A percentile compares a stretch with the other conserved stretches of the same genome.
phyloP scores from a whole-genome alignment of 2,329 filamentous ascomycete genomes.

The Sporothrix brasiliensis region DNA sequence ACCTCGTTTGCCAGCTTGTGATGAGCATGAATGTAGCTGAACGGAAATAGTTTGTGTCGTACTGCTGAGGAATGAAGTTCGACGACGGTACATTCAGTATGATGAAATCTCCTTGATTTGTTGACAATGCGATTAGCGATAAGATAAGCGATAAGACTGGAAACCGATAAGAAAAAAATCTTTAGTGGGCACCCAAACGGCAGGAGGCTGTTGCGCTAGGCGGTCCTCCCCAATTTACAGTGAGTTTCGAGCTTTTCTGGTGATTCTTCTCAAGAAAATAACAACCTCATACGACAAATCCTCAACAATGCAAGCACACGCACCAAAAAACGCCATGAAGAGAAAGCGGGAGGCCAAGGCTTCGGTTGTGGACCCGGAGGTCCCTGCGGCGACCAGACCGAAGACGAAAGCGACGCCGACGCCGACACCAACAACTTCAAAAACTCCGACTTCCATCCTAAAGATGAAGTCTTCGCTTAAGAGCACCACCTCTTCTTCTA shows the following conservation, averaged over 20 bases:
- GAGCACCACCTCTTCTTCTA: background rate
- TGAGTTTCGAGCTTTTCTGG: background rate
- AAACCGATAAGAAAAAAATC: conserved; percentile 29
- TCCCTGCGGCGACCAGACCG: conserved; percentile 9
- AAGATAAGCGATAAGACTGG: conserved; percentile 29
- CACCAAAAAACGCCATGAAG: conserved; percentile 27
- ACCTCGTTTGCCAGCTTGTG: background rate
- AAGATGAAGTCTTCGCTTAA: conserved; percentile 15
- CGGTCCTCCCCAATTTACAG: background rate
- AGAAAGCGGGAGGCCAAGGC: conserved; percentile 34
- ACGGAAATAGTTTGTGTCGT: background rate
- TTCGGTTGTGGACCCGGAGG: conserved; percentile 5
- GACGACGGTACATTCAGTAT: background rate
- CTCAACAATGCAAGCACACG: conserved; percentile 11
- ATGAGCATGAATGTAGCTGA: background rate
- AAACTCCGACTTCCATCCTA: conserved; percentile 26
- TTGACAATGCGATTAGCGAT: conserved; percentile 26
- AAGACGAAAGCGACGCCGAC: conserved; percentile 26
- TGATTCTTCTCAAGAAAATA: background rate
- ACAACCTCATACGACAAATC: background rate
- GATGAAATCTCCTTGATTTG: no score
- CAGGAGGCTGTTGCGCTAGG: conserved; percentile 19
- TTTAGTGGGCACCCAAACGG: conserved; percentile 17
- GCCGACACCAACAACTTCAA: background rate
- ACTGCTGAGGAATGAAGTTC: background rate